Evolutionary conservation across 495 filamentous ascomycete genomes (phyloP).

Genomic region (Xylaria grammica): DNA sequence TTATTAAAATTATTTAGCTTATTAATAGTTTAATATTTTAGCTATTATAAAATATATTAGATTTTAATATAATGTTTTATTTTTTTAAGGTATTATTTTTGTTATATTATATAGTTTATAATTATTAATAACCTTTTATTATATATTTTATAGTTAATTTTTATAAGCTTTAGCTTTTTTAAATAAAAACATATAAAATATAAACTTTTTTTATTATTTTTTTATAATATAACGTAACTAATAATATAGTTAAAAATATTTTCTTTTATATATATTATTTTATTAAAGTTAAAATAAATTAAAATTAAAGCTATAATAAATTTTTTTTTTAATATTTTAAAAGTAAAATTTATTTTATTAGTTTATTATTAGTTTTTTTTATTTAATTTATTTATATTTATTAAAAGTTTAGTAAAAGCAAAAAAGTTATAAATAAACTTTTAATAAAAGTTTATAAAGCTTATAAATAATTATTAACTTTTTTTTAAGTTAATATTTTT

Average conservation of each 20-base stretch:
- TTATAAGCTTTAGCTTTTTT: no score
- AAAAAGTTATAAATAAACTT: no score
- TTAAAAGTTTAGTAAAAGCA: no score
- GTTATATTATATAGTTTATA: neutral
- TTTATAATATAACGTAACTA: neutral
- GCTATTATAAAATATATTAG: no score
- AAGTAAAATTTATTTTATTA: neutral
- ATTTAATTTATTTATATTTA: neutral
- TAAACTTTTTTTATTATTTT: no score
- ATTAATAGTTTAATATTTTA: no score
- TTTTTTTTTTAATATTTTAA: neutral
- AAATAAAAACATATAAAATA: no score
- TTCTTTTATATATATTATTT: neutral
- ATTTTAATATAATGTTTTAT: neutral
- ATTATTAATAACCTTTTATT: neutral
- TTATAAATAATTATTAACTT: no score
- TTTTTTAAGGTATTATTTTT: constrained; percentile 1
- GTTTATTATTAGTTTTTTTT: neutral
- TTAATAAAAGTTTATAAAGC: no score
- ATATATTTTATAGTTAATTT: constrained; percentile 8
- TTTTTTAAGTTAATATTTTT: no score
- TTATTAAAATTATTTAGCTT: no score
- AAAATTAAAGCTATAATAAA: neutral
- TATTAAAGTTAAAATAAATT: neutral
- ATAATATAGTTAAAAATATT: neutral